Evolutionary conservation across 805 yeast species (phyloP).

Genomic region (Saccharomyces paradoxus): DNA sequence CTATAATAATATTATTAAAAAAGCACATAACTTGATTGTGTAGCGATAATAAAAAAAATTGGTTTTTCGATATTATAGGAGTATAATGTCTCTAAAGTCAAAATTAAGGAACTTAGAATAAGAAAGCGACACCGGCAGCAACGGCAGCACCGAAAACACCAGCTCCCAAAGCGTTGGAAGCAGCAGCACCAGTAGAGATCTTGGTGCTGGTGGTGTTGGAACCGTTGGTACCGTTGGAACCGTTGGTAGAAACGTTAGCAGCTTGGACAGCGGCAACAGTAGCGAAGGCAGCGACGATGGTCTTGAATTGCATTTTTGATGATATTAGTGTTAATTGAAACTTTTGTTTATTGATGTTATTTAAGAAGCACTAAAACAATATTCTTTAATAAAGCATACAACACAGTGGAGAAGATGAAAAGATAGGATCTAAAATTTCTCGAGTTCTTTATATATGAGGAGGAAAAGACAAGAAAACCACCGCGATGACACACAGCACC

Average conservation of each 20-base stretch:
- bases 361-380: neutral
- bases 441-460: neutral
- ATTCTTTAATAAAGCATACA: neutral
- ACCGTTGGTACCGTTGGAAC: slow-evolving; percentile 37
- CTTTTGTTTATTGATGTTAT: neutral
- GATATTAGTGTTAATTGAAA: neutral
- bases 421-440: neutral
- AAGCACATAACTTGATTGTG: neutral
- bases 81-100: neutral
- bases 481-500: neutral
- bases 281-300: slow-evolving; percentile 58
- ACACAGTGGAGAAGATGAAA: neutral
- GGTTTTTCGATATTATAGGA: neutral
- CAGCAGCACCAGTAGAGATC: slow-evolving; percentile 40
- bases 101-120: slow-evolving; percentile 30
- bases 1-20: neutral
- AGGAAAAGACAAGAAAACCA: neutral
- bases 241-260: slow-evolving; percentile 35
- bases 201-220: slow-evolving; percentile 34
- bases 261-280: slow-evolving; percentile 62
- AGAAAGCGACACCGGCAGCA: slow-evolving; percentile 62
- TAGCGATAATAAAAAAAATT: neutral
- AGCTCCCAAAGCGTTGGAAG: slow-evolving; percentile 50
- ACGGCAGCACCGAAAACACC: slow-evolving; percentile 73
- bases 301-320: slow-evolving; percentile 57